A percentile compares a stretch with the other conserved stretches of the same genome.
These are phyloP conservation scores for Alternaria sp. DNA, from an alignment of 2,329 filamentous ascomycete genomes.

Conservation along the genomic window DNA sequence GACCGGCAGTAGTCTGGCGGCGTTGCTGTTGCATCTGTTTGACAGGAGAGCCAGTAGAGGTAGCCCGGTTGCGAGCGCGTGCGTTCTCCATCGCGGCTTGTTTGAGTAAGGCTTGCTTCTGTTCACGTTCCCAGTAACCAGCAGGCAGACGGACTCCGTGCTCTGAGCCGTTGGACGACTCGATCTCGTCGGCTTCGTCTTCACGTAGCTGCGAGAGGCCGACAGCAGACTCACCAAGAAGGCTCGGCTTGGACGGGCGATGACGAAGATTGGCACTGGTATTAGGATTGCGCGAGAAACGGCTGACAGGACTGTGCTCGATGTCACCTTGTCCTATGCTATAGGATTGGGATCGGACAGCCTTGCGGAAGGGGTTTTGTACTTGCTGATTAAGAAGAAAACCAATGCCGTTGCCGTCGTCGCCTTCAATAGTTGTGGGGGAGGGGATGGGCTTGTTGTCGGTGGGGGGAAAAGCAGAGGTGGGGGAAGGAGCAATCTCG, in stretches of 20 bases:
- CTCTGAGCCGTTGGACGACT: slow-evolving; percentile 65
- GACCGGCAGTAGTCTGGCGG: slow-evolving; percentile 52
- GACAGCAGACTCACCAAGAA: slow-evolving; percentile 67
- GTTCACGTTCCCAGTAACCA: slow-evolving; percentile 45
- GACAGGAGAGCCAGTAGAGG: slow-evolving; percentile 40
- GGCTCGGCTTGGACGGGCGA: slow-evolving; percentile 79
- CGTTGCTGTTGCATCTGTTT: slow-evolving; percentile 31
- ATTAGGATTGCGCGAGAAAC: slow-evolving; percentile 56
- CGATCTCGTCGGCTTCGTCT: slow-evolving; percentile 69
- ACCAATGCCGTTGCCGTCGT: slow-evolving; percentile 58
- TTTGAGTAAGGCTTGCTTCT: slow-evolving; percentile 45
- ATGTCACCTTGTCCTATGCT: slow-evolving; percentile 88
- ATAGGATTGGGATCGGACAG: slow-evolving; percentile 94
- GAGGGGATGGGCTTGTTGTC: slow-evolving; percentile 40
- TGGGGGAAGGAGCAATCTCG: slow-evolving; percentile 47
- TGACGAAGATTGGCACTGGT: slow-evolving; percentile 67
- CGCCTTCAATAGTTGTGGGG: slow-evolving; percentile 51
- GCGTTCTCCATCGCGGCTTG: slow-evolving; percentile 50
- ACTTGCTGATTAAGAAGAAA: slow-evolving; percentile 58
- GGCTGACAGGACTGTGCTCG: slow-evolving; percentile 51
- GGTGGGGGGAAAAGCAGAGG: slow-evolving; percentile 33
- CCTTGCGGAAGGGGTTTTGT: slow-evolving; percentile 89
- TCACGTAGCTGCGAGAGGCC: slow-evolving; percentile 46
- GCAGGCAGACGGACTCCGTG: slow-evolving; percentile 56
- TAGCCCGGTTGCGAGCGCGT: slow-evolving; percentile 42